Evolutionary conservation across 2,329 filamentous ascomycete species (phyloP), one percentile per base, ranked within the genome.

Genomic region (Scolecobasidium constrictum): DNA sequence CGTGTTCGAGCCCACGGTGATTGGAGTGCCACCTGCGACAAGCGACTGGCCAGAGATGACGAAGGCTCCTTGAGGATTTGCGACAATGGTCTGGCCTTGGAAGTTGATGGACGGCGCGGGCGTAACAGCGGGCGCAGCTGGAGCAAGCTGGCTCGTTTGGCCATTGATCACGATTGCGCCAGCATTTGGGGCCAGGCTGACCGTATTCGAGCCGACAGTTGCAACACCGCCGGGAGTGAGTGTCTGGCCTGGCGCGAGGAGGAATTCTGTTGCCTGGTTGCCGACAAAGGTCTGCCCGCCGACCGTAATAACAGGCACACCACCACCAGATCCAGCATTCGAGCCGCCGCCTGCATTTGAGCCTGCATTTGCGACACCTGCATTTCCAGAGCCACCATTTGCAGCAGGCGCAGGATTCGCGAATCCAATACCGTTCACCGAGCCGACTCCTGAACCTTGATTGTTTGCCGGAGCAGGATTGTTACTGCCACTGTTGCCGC

Each of bases 181-280:
- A 17, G 63, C 65, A 4, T 53, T 60, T 1, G 57, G 50, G 3
- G 49, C 65, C 7, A 69, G 56, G 36, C 60, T 64, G 38, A 69
- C 51, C 2, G 61, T 54, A 11, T 59, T 64, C 1, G 61, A 63
- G 39, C 54, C 54, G 2, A 65, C 43, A 1, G 58, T 57, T 1
- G 55, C 64, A 9, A 56, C 55, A 1, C 64, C 65, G 12, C 67
- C 61, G 15, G 60, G 54, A 3, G 55, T 58, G 5, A 64, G 49
- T 1, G 54, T 61, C 35, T 60, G 54, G 3, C 56, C 57, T 17
- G 5, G 56, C 2, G 47, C 59, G 4, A 70, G 48, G 38, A 60
- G 60, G 53, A 64, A 69, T 33, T 68, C 65, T 1, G 65, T 68
- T 3, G 64, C 64, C 23, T 65, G 64, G 48, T 69, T 68, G 2